Percentiles rank a stretch among this genome's conserved stretches.
Conservation (phyloP, 148 eudicot species). For the Chenopodium quinoa region DNA sequence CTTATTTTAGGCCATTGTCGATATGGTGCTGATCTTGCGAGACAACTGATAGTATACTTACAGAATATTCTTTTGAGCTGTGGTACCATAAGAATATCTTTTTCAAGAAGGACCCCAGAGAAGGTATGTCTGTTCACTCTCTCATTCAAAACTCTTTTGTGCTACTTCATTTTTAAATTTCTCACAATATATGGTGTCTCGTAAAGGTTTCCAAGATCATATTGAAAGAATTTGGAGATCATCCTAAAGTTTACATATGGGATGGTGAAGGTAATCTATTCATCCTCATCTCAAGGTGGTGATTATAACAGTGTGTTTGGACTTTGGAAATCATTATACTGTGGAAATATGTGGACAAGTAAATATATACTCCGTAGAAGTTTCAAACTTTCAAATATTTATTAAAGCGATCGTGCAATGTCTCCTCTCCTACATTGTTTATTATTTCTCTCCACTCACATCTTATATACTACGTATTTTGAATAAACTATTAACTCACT, state of each 20-base stretch:
- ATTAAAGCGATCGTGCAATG: too few species aligned
- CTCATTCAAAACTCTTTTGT: not conserved
- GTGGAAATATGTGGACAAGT: not conserved
- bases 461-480: too few species aligned
- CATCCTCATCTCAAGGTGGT: slow-evolving; percentile 3
- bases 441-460: too few species aligned
- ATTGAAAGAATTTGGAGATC: slow-evolving; percentile 69
- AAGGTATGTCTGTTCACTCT: slow-evolving; percentile 49
- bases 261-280: slow-evolving; percentile 76
- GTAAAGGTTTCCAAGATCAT: slow-evolving; percentile 61
- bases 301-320: not conserved
- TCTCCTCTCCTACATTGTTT: too few species aligned
- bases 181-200: slow-evolving; percentile 2
- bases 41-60: slow-evolving; percentile 61
- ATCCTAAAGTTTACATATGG: slow-evolving; percentile 88
- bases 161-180: not conserved
- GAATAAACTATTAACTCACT: too few species aligned
- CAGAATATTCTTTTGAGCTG: slow-evolving; percentile 73
- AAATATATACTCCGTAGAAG: not conserved
- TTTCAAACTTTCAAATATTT: too few species aligned
- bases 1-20: slow-evolving; percentile 63
- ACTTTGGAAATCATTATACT: not conserved
- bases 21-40: slow-evolving; percentile 85
- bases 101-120: slow-evolving; percentile 89
- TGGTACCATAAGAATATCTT: slow-evolving; percentile 89